Percentiles rank a stretch among this genome's conserved stretches.
Evolutionary conservation across 345 rosid genomes (phyloP).

Genomic region (Moringa oleifera): DNA sequence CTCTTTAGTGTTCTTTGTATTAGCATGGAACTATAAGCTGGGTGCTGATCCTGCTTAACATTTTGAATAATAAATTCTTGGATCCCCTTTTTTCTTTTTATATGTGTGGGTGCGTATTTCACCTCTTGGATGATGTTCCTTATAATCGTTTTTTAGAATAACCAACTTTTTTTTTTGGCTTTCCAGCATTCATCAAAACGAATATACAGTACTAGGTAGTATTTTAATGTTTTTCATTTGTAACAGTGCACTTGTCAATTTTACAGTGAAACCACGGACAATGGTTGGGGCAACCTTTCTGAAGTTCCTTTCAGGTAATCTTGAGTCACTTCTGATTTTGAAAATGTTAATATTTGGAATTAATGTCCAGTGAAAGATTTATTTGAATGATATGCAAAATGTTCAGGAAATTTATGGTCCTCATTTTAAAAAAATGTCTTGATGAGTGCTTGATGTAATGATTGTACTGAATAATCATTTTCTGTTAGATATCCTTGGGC

Average conservation of each 20-base stretch:
- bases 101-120: not conserved
- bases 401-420: not conserved
- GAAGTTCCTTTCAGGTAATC: slow-evolving; percentile 83
- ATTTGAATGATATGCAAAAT: no score
- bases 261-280: slow-evolving; percentile 83
- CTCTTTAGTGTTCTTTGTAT: no score
- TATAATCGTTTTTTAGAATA: no score
- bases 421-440: no score
- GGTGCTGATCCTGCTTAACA: not conserved
- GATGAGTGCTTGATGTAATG: no score
- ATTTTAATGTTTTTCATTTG: slow-evolving; percentile 4
- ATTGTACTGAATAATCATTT: no score
- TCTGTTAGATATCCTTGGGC: no score
- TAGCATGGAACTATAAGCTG: no score
- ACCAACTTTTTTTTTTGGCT: not conserved
- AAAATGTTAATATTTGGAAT: not conserved
- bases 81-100: not conserved
- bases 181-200: not conserved
- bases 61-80: no score
- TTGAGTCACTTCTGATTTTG: not conserved
- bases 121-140: no score
- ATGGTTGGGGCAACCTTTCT: slow-evolving; percentile 80
- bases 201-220: not conserved
- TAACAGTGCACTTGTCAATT: slow-evolving; percentile 23
- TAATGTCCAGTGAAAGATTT: not conserved